Conservation (phyloP, 2,329 filamentous ascomycete species). For the Botrytis paeoniae region DNA sequence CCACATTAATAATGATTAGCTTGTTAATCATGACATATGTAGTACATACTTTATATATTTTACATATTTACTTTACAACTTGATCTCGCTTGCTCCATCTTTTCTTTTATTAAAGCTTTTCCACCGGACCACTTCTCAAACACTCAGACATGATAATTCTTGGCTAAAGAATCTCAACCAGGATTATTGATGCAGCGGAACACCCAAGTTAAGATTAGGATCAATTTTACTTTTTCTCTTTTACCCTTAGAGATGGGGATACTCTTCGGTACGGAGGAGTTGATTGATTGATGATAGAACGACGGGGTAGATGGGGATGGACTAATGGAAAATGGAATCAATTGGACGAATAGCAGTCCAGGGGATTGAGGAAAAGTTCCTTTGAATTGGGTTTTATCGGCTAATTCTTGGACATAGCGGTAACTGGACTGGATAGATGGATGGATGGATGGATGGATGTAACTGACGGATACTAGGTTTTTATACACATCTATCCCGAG, state of each 20-base stretch:
- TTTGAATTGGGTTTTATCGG: neutral
- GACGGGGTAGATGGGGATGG: neutral
- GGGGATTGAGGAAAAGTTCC: neutral
- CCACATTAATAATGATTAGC: neutral
- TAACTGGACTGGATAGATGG: neutral
- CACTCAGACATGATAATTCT: neutral
- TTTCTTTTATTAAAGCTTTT: neutral
- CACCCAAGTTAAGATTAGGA: conserved; percentile 1
- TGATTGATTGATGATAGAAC: neutral
- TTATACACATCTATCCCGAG: neutral
- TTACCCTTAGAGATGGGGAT: neutral
- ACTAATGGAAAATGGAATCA: neutral
- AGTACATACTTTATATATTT: neutral
- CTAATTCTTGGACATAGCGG: neutral
- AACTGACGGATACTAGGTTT: neutral
- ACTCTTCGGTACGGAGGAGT: neutral
- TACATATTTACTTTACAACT: neutral
- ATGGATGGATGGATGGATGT: no score
- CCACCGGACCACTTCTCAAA: neutral
- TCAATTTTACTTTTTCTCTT: neutral
- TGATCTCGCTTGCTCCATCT: neutral
- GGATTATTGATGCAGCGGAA: conserved; percentile 2
- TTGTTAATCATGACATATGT: neutral
- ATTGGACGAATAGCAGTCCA: neutral
- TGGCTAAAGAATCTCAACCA: neutral